Evolutionary conservation across 140 eudicot species (phyloP), one percentile per base, ranked within the genome.

Genomic region (Anethum foeniculum): DNA sequence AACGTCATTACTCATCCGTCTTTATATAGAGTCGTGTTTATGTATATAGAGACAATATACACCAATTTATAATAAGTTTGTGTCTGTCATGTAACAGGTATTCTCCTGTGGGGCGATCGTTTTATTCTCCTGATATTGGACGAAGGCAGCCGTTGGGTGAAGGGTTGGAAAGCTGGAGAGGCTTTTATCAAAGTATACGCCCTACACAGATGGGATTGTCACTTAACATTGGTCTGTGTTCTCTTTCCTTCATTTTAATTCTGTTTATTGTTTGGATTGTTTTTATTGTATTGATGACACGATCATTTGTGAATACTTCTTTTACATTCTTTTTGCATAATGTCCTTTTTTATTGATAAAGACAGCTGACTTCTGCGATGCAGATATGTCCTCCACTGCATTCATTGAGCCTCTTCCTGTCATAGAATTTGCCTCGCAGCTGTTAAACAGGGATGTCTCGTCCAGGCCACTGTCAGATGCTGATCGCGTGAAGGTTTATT

Each of bases 321-420:
- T 15, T 27, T 12, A 47, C 56, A 28, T 28, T 77, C 13, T 18
- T 77, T 62, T 34, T 74, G 54, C n/a, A 30, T 30, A 30, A 13
- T 30, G 30, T 44, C 18, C 30, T n/a, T 74, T 43, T 12, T 34
- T 39, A 25, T 23, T 44, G 36, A 44, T 44, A 4, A 30, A 2
- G 78, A 23, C 7, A 62, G 36, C 34, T 46, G 47, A 38, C 7
- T 72, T 19, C 64, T 73, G 75, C 71, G 47, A 25, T 79, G 86
- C 91, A 94, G 99, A 94, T 86, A 94, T 94, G 99, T 94, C 99
- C 48, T 94, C 99, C 25, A 94, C 99, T 52, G 99, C 99, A 0
- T 94, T 94, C 86, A 94, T 94, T 74, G 96, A 94, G 85, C 98
- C 98, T 25, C 85, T 94, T 12, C 97, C 97, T 58, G 99, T 94